Base-by-base conservation (phyloP, 768 basidiomycete species). In the Calocybe cyanea region DNA sequence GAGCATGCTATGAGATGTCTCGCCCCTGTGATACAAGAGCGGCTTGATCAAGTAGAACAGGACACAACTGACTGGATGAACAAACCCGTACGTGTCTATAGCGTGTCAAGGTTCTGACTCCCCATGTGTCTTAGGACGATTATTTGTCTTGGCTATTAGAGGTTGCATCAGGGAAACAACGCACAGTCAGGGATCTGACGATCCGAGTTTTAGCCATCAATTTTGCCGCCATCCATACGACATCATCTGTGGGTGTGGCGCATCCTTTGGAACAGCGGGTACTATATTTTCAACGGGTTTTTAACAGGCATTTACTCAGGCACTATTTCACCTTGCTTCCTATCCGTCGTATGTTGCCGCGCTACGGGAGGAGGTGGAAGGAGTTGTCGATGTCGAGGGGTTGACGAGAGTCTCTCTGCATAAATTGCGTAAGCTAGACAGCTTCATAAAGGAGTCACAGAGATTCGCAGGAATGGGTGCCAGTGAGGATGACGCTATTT, bases 111-210 rank as follows among this genome's bases (percentile, higher is more conserved):
- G 9, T 30, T 4, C n/a, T 1, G 14, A 40, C 32, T 45, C 33
- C 36, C 36, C 41, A 25, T 35, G 35, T 25, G 5, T 45, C 41
- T 8, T 34, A 75, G 76, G 70, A 71, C 42, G 74, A 78, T 50
- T 53, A 73, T 30, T 63, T 77, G 4, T 64, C 63, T 32, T 78
- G 76, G 76, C 52, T 76, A 6, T 55, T 77, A 32, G 71, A 70
- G 28, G 57, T 58, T 13, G 69, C 70, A 0, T 38, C 58, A 21
- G 64, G 57, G 19, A 38, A 59, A 3, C 63, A 68, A 43, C 55
- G 60, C 15, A 63, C 60, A 0, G 43, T 66, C 15, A 28, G 54
- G 15, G 61, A 62, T 13, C 41, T 71, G 5, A 57, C 60, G 0
- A n/a, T 55, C 2, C 58, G 64, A 5, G 46, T 72, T 5, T 54